These are phyloP conservation scores for Tillandsia leiboldiana DNA, from an alignment of 176 grass and related monocot genomes.

Conservation along the genomic window DNA sequence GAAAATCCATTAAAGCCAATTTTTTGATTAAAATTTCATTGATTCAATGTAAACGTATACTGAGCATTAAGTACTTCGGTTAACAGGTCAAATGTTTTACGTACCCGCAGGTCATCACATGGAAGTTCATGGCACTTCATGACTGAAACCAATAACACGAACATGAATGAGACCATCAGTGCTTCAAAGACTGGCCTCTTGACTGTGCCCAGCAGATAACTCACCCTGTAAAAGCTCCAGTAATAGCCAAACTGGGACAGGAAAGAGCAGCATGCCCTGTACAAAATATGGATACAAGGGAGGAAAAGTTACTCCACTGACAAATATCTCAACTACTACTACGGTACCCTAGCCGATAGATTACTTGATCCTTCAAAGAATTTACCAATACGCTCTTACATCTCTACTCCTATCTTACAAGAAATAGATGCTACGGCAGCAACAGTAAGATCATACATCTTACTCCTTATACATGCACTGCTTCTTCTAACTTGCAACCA, in stretches of 20 bases:
- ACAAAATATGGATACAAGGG: constrained; percentile 30
- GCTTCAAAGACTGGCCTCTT: no score
- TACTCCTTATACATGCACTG: background rate
- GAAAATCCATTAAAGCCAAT: no score
- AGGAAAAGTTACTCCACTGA: constrained; percentile 38
- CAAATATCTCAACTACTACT: constrained; percentile 30
- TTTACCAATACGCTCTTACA: constrained; percentile 21
- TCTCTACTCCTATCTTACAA: constrained; percentile 8
- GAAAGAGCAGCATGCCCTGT: constrained; percentile 30
- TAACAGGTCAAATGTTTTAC: no score
- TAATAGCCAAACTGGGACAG: background rate
- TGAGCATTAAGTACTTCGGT: no score
- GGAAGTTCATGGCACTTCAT: no score
- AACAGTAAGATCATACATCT: constrained; percentile 15
- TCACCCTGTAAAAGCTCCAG: background rate
- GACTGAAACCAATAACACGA: no score
- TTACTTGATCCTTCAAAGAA: constrained; percentile 17
- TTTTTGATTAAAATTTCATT: no score
- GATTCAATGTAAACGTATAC: no score
- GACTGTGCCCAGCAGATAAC: background rate
- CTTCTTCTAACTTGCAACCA: background rate
- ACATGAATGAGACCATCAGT: no score
- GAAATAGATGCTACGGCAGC: constrained; percentile 14
- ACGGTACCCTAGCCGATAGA: constrained; percentile 14
- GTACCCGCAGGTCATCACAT: no score